A percentile compares a stretch with the other conserved stretches of the same genome.
phyloP scores from a whole-genome alignment of 225 moss, liverwort and hornwort genomes.

The Pseudisothecium myosuroides region DNA sequence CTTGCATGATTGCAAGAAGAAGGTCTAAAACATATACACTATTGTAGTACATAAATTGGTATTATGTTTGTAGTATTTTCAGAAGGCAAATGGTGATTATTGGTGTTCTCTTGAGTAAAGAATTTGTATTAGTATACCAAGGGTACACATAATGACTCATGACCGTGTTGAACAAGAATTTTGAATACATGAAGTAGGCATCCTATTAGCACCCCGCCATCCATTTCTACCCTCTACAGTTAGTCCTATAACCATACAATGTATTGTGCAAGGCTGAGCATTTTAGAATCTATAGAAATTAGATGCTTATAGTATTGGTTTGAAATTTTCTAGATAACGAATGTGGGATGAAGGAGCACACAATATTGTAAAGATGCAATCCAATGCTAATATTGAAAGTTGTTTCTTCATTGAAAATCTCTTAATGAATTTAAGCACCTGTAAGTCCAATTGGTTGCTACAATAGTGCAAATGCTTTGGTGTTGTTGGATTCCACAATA shows the following conservation, averaged over 20 bases:
- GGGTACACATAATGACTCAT: neutral
- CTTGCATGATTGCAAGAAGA: neutral
- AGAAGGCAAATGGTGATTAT: neutral
- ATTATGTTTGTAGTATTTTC: neutral
- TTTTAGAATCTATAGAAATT: neutral
- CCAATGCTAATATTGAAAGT: neutral
- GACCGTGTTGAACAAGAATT: neutral
- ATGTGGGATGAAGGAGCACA: neutral
- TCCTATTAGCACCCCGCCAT: accelerated
- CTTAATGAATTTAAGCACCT: neutral
- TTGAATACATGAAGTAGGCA: neutral
- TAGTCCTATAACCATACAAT: neutral
- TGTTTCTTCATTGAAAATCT: neutral
- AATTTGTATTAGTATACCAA: neutral
- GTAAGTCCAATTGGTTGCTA: neutral
- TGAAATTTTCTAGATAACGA: neutral
- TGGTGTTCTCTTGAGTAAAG: neutral
- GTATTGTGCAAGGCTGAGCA: neutral
- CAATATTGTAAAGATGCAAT: neutral
- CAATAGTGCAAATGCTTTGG: neutral
- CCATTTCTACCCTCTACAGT: accelerated
- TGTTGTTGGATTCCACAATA: neutral
- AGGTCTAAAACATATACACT: neutral
- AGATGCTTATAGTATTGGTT: neutral
- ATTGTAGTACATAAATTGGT: neutral